These are phyloP conservation scores for Nannochloropsis limnetica DNA, from an alignment of 352 stramenopile species.

Conservation along the genomic window DNA sequence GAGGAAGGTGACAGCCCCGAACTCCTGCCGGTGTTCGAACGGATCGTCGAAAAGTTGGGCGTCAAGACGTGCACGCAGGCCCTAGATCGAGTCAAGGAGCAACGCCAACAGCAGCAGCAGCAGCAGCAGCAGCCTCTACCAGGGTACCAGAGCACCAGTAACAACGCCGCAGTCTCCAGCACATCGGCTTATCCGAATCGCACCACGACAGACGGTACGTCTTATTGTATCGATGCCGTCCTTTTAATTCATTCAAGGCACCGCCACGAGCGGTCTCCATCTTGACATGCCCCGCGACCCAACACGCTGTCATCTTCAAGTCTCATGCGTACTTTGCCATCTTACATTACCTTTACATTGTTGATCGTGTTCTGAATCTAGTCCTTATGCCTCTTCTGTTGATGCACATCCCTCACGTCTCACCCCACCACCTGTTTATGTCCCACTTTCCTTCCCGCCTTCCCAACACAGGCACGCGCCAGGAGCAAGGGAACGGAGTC, in stretches of 20 bases:
- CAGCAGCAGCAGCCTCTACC: background rate
- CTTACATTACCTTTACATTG: background rate
- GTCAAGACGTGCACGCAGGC: background rate
- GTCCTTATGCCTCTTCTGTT: background rate
- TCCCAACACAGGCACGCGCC: background rate
- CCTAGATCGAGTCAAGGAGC: constrained; percentile 25
- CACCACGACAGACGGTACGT: background rate
- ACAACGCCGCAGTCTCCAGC: background rate
- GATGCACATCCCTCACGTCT: background rate
- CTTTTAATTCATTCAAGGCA: background rate
- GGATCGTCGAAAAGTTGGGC: background rate
- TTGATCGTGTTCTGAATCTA: background rate
- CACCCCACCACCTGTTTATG: background rate
- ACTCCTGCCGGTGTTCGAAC: background rate
- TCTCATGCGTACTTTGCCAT: background rate
- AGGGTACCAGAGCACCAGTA: background rate
- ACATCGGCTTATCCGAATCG: background rate
- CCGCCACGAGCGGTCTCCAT: too few species aligned
- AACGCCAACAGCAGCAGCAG: background rate
- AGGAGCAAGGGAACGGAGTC: background rate
- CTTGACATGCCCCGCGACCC: background rate
- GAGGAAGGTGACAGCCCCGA: background rate
- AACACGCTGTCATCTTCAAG: background rate
- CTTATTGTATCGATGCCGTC: background rate
- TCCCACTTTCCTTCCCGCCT: background rate